phyloP scores from a whole-genome alignment of 805 yeast genomes.

The Ogataea trehaloabstinens region DNA sequence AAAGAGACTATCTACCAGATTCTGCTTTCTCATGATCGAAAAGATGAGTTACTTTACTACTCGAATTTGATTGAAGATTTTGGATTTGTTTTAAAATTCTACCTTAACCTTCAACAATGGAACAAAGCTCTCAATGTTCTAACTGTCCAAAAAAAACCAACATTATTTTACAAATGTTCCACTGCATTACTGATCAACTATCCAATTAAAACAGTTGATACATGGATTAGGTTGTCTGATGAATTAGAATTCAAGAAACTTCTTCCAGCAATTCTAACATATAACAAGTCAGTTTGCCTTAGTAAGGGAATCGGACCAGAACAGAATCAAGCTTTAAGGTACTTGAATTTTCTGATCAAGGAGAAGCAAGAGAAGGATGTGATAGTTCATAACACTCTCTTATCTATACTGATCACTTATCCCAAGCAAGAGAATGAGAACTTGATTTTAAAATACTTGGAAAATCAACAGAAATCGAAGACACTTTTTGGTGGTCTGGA shows the following conservation, averaged over 20 bases:
- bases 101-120: constrained; percentile 75
- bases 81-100: constrained; percentile 63
- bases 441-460: constrained; percentile 50
- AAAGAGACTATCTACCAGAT: constrained; percentile 69
- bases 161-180: constrained; percentile 62
- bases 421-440: constrained; percentile 42
- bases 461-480: constrained; percentile 25
- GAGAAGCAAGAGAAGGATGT: constrained; percentile 41
- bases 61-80: constrained; percentile 69
- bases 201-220: constrained; percentile 68
- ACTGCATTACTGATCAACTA: constrained; percentile 64
- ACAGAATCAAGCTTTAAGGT: constrained; percentile 65
- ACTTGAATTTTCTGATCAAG: constrained; percentile 53
- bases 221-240: constrained; percentile 66
- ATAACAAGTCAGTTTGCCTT: constrained; percentile 46
- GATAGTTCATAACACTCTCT: constrained; percentile 65
- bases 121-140: constrained; percentile 60
- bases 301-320: constrained; percentile 35
- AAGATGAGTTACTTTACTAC: constrained; percentile 59
- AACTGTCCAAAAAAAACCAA: constrained; percentile 44
- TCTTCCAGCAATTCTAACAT: constrained; percentile 73
- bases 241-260: constrained; percentile 59
- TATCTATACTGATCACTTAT: constrained; percentile 61
- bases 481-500: constrained; percentile 12
- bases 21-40: constrained; percentile 62